These are phyloP conservation scores for Sphenostylis stenocarpa DNA, from an alignment of 306 rosid genomes.

Conservation along the genomic window DNA sequence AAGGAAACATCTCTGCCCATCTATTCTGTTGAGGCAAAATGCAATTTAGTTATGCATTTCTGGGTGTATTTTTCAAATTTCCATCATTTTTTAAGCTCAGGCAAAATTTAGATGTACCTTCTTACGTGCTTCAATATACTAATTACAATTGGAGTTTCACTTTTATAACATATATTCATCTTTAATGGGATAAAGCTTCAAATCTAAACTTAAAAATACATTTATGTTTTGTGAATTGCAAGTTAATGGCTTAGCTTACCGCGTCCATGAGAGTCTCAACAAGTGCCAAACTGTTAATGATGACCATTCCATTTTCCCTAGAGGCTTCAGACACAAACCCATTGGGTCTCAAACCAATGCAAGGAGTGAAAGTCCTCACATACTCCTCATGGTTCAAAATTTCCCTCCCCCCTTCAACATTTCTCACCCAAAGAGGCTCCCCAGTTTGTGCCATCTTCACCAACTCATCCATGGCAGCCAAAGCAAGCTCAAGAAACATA, in stretches of 20 bases:
- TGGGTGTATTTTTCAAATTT: not conserved
- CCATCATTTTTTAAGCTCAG: not conserved
- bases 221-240: not conserved
- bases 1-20: slow-evolving; percentile 96
- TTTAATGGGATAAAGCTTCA: not conserved
- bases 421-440: slow-evolving; percentile 88
- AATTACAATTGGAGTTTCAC: not conserved
- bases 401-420: slow-evolving; percentile 74
- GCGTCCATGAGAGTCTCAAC: slow-evolving; percentile 93
- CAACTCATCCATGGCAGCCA: slow-evolving; percentile 94
- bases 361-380: slow-evolving; percentile 66
- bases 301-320: slow-evolving; percentile 83
- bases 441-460: slow-evolving; percentile 78
- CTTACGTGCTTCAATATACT: not conserved
- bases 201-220: no score
- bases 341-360: slow-evolving; percentile 80
- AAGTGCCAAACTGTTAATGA: slow-evolving; percentile 83
- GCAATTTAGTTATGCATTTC: not conserved
- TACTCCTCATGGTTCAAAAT: slow-evolving; percentile 81
- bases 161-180: not conserved
- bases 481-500: slow-evolving; percentile 85
- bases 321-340: slow-evolving; percentile 84
- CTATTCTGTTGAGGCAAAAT: slow-evolving; percentile 51
- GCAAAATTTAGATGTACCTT: not conserved
- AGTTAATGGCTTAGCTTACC: slow-evolving; percentile 34